Evolutionary conservation across 495 filamentous ascomycete species (phyloP).

Genomic region (Evansstolkia leycettana): DNA sequence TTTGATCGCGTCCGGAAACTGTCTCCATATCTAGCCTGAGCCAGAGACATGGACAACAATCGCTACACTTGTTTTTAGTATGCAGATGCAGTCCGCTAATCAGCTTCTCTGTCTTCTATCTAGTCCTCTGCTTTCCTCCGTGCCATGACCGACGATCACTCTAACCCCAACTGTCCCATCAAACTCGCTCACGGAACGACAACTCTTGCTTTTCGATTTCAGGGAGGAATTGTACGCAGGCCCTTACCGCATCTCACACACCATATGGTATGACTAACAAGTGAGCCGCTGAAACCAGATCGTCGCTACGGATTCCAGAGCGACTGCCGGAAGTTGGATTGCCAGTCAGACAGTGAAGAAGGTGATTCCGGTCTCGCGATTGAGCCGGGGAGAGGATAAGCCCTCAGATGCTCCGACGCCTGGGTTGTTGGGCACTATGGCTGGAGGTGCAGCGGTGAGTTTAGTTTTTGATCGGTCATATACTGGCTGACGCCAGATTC

Average conservation of each 20-base stretch:
- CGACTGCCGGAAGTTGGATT: conserved; percentile 96
- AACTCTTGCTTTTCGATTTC: conserved; percentile 94
- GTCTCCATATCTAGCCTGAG: too few relatives aligned
- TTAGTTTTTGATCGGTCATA: conserved; percentile 1
- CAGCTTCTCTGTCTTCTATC: conserved; percentile 3
- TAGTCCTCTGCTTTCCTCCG: conserved; percentile 87
- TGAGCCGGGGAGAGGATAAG: conserved; percentile 36
- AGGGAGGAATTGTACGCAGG: conserved; percentile 71
- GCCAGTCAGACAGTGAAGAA: conserved; percentile 99
- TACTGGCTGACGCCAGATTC: too few relatives aligned
- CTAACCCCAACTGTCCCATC: conserved; percentile 93
- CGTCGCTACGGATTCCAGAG: conserved; percentile 92
- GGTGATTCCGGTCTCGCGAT: conserved; percentile 57
- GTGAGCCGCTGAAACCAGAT: conserved; percentile 36
- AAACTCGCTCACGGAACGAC: conserved; percentile 99
- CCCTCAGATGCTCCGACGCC: conserved; percentile 64
- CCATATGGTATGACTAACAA: not conserved
- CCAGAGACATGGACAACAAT: too few relatives aligned
- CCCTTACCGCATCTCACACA: too few relatives aligned
- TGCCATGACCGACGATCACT: conserved; percentile 90
- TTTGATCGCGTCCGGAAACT: too few relatives aligned
- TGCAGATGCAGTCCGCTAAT: not conserved
- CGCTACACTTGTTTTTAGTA: too few relatives aligned
- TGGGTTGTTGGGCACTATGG: conserved; percentile 90
- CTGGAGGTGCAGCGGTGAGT: conserved; percentile 85